Evolutionary conservation across 331 rosid genomes (phyloP).

Genomic region (Phaseolus coccineus): DNA sequence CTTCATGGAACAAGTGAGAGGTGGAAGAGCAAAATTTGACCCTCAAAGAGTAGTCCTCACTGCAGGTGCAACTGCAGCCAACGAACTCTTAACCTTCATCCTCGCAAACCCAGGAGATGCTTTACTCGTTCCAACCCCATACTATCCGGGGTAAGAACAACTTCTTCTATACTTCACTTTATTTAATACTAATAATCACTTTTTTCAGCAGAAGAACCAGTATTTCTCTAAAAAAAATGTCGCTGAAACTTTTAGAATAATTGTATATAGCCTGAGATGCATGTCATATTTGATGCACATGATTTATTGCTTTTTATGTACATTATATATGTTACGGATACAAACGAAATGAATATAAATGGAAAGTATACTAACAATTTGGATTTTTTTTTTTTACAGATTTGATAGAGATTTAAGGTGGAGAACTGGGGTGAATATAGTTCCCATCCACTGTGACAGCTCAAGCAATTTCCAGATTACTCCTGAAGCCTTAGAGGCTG

Average conservation of each 20-base stretch:
- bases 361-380: not conserved
- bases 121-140: conserved; percentile 89
- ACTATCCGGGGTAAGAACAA: conserved; percentile 83
- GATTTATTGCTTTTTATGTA: conserved; percentile 6
- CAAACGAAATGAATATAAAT: not conserved
- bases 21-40: conserved; percentile 75
- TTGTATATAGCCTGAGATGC: too few species aligned
- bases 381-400: conserved; percentile 49
- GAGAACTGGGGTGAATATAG: conserved; percentile 91
- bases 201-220: not conserved
- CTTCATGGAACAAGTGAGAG: conserved; percentile 88
- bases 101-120: conserved; percentile 93
- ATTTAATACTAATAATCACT: not conserved
- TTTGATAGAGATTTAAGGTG: conserved; percentile 95
- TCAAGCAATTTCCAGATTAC: conserved; percentile 86
- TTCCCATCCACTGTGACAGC: conserved; percentile 84
- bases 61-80: conserved; percentile 98
- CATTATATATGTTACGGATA: not conserved
- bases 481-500: conserved; percentile 69
- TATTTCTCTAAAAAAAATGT: not conserved
- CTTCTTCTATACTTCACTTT: not conserved
- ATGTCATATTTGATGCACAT: not conserved
- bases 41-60: conserved; percentile 76
- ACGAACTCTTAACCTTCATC: conserved; percentile 89
- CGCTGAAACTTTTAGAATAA: too few species aligned